Percentiles rank a stretch among this genome's conserved stretches.
Conservation (phyloP, 306 rosid species). For the Gleditsia sinensis region DNA sequence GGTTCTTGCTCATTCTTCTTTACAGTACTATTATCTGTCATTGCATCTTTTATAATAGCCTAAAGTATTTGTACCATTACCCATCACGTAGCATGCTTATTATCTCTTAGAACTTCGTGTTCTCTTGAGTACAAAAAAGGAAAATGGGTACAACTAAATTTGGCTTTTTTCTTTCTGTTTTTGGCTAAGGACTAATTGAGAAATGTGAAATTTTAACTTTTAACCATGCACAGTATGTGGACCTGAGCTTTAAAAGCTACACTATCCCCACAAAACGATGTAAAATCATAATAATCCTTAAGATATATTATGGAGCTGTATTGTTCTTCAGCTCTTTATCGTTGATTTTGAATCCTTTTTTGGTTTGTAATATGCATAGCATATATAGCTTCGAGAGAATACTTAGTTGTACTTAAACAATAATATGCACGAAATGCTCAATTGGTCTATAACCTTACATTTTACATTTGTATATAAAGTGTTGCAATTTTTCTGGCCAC, state of each 20-base stretch:
- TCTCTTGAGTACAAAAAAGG: not conserved
- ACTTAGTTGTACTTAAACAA: too few species aligned
- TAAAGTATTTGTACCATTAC: slow-evolving; percentile 13
- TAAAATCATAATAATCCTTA: not conserved
- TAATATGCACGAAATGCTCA: too few species aligned
- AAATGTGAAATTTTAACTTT: not conserved
- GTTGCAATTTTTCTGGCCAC: not conserved
- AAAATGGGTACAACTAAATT: not conserved
- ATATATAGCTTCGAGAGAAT: not conserved
- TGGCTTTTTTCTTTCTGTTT: not conserved
- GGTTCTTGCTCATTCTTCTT: slow-evolving; percentile 1
- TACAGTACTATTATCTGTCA: not conserved
- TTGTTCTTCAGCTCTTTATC: not conserved
- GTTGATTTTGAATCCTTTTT: not conserved
- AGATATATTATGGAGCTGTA: too few species aligned
- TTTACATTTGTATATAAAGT: not conserved
- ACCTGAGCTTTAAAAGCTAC: not conserved
- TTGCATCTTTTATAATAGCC: slow-evolving; percentile 14
- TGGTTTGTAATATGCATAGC: not conserved
- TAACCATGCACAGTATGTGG: not conserved
- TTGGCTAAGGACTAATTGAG: not conserved
- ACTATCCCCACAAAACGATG: not conserved
- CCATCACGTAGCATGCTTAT: not conserved
- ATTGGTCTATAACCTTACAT: too few species aligned
- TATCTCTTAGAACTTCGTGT: not conserved